Evolutionary conservation across 768 basidiomycete species (phyloP), one percentile per base, ranked within the genome.

Genomic region (Leccinum longicurvipes): DNA sequence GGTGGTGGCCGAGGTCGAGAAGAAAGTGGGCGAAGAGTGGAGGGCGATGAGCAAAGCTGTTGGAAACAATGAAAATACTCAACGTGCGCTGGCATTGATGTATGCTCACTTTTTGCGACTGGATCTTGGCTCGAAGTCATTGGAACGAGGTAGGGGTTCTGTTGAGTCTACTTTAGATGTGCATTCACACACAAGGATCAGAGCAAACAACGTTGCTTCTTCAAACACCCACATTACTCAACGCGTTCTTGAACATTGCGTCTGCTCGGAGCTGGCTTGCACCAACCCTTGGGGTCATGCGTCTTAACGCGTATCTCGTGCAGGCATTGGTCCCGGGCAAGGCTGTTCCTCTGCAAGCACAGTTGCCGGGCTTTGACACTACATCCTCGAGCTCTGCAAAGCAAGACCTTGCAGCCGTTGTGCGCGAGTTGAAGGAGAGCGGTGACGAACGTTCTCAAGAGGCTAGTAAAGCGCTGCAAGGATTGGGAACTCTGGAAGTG

Each of bases 241-340:
- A 80, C 47, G 91, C 93, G 0, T 76, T 98, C 24, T 80, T 95
- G 51, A 88, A 83, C 62, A 90, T 97, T 59, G 80, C 89, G 0
- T 80, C 90, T 19, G 81, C 94, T 0, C 91, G 93, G 60, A 93
- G 85, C 66, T 99, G 95, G 95, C 83, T 98, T 9, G 66, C 80
- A 5, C 87, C 93, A 1, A 86, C 91, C 0, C 75, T 95, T 34
- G 76, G 82, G 28, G 77, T 86, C 63, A 89, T 97, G 83, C 87
- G 86, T 36, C 74, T 99, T 25, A 88, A 95, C 61, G 83, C 90
- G 4, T 84, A 85, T 70, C 77, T 99, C 31, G 80, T 84, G 0
- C 97, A 99, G 73, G 97, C 92, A 1, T 74, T 94, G 19, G 73
- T 83, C 4, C 88, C 88, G 2, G 80, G 81, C 47, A 74, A 78